Base-by-base conservation (phyloP, 441 rosid genomes). In the Populus trichocarpa region DNA sequence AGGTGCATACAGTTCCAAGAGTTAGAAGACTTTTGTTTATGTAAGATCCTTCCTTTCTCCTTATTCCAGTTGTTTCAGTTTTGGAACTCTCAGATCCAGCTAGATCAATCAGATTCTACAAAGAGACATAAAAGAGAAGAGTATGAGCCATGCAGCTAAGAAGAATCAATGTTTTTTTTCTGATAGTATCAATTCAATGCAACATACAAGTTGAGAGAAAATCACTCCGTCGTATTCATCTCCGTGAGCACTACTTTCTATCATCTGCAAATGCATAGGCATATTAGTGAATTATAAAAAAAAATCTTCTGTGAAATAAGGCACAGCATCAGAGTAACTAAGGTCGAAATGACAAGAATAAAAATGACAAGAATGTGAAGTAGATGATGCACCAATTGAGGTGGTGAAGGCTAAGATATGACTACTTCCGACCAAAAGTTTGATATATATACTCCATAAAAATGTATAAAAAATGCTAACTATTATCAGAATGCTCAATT, bases 221-320 rank as follows among this genome's bases (percentile, higher is more conserved):
- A 97, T 84, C 83, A 95, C 99, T 86, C 99, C 99, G 79, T 97
- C 99, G 78, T 97, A 97, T 82, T 95, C 97, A 77, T 97, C 99
- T 25, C 96, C 99, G 61, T 81, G 90, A 73, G 84, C 96, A 83
- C 99, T 95, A 83, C 99, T 97, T 88, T 97, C 99, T 79, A 97
- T 90, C 99, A 95, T 95, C 99, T 97, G 93, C 83, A 88, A 85
- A 81, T 71, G 79, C 67, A 70, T 74, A 66, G 70, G 32, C 72
- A 80, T 75, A 67, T 77, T 68, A 79, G 61, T 77, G 69, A 38
- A 13, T 65, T 42, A 42, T 72, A 69, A 30, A 30, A 30, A 30
- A 30, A 30, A 30, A 30, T 3, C 32, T 30, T 30, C 32, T 30
- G 25, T 30, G 26, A 42, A 9, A 36, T 8, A 72, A 57, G 12